Evolutionary conservation across 1,284 basidiomycete genomes (phyloP).

Genomic region (Trametes polyzona): DNA sequence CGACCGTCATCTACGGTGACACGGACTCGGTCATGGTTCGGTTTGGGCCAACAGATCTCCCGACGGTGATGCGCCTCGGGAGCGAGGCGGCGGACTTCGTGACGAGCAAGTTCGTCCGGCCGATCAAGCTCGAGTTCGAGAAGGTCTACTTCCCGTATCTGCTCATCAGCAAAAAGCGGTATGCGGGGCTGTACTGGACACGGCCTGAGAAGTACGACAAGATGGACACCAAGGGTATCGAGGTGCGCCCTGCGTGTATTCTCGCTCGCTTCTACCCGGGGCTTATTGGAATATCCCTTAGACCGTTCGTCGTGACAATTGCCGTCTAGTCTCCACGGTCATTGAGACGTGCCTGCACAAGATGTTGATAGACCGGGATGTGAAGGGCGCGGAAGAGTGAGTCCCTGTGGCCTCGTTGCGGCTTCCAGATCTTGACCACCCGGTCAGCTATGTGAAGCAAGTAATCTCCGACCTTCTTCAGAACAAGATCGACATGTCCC

Average conservation of each 20-base stretch:
- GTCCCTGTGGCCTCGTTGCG: constrained; percentile 31
- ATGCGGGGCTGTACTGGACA: constrained; percentile 97
- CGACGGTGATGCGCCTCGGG: constrained; percentile 87
- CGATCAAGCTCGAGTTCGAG: constrained; percentile 98
- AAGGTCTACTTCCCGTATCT: constrained; percentile 98
- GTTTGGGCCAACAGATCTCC: constrained; percentile 88
- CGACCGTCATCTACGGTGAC: constrained; percentile 94
- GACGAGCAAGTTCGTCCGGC: constrained; percentile 87
- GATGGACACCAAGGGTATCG: constrained; percentile 98
- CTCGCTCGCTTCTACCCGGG: too few species aligned
- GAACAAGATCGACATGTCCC: constrained; percentile 97
- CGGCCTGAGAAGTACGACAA: constrained; percentile 93
- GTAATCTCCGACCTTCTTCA: constrained; percentile 92
- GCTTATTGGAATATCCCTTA: too few species aligned
- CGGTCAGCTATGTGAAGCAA: constrained; percentile 84
- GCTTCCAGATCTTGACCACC: background rate
- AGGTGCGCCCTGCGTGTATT: constrained; percentile 60
- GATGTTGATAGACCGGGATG: constrained; percentile 93
- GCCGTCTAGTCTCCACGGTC: constrained; percentile 92
- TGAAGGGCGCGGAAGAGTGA: constrained; percentile 89
- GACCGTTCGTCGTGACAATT: constrained; percentile 97
- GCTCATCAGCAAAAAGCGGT: constrained; percentile 96
- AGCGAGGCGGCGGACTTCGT: constrained; percentile 95
- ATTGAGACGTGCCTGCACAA: constrained; percentile 97
- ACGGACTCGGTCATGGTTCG: constrained; percentile 98